Percentiles rank a stretch among this genome's conserved stretches.
phyloP scores from a whole-genome alignment of 148 eudicot species.

The Tetragonia tetragonoides region DNA sequence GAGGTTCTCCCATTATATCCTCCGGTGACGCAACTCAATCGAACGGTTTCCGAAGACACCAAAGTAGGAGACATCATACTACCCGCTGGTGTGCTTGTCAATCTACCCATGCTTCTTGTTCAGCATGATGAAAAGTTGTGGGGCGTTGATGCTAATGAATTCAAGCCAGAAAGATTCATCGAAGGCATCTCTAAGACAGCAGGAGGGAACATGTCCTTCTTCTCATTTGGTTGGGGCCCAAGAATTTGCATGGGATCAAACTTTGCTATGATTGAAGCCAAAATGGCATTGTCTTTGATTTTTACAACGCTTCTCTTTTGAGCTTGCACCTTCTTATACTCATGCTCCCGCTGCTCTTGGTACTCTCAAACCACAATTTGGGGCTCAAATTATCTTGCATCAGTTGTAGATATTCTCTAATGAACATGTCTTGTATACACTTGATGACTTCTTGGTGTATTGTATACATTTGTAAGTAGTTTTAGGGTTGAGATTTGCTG shows the following conservation, averaged over 20 bases:
- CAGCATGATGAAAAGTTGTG: conserved; percentile 30
- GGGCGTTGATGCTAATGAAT: conserved; percentile 36
- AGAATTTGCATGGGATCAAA: conserved; percentile 39
- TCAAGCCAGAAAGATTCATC: conserved; percentile 34
- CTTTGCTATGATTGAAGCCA: conserved; percentile 39
- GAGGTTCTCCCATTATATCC: conserved; percentile 26
- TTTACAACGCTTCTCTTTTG: conserved; percentile 1
- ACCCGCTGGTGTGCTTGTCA: conserved; percentile 16
- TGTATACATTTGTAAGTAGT: too few relatives aligned
- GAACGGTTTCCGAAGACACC: conserved; percentile 17
- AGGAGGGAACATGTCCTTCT: conserved; percentile 22
- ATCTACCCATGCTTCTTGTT: background rate
- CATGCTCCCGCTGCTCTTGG: background rate
- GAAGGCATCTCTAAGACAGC: conserved; percentile 23
- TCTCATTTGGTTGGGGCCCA: conserved; percentile 37
- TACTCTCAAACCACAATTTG: conserved; percentile 10
- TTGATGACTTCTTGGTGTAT: background rate
- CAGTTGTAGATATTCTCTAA: background rate
- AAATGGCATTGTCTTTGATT: conserved; percentile 12
- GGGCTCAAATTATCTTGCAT: conserved; percentile 9
- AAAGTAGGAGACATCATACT: conserved; percentile 27
- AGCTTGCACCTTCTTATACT: conserved; percentile 16
- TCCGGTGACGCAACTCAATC: background rate
- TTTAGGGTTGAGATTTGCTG: too few relatives aligned
- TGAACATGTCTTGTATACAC: too few relatives aligned